Percentiles rank a stretch among this genome's conserved stretches.
Conservation (phyloP, 2,329 filamentous ascomycete species). For the Beauveria sp. region DNA sequence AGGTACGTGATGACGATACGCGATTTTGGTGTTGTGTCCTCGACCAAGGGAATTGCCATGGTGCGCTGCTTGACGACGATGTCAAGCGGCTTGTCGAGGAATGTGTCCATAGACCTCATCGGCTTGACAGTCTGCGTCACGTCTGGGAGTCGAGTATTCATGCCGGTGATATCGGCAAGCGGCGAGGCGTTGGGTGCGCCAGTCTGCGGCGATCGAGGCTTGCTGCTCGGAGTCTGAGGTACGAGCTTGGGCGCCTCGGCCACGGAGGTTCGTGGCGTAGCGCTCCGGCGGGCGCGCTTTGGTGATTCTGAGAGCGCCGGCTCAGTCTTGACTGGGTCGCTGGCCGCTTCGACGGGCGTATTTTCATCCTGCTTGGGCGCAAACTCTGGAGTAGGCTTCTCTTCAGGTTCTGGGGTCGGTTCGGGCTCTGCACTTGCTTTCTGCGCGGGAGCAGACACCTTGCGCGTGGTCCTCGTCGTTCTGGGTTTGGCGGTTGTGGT, state of each 20-base stretch:
- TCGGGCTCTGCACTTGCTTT: conserved; percentile 13
- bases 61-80: conserved; percentile 84
- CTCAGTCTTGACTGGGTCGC: conserved; percentile 30
- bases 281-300: conserved; percentile 14
- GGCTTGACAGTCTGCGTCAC: conserved; percentile 50
- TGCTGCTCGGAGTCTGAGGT: conserved; percentile 41
- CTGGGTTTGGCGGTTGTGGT: conserved; percentile 30
- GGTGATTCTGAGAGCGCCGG: conserved; percentile 19
- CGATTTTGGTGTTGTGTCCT: conserved; percentile 69
- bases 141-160: conserved; percentile 40
- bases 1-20: conserved; percentile 91
- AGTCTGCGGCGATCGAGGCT: conserved; percentile 50
- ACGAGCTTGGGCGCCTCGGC: conserved; percentile 31
- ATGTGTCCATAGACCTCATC: conserved; percentile 67
- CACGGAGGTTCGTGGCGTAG: conserved; percentile 32
- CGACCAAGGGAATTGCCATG: conserved; percentile 57
- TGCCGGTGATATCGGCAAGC: conserved; percentile 65
- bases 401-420: conserved; percentile 6
- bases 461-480: conserved; percentile 33
- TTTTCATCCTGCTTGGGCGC: conserved; percentile 1
- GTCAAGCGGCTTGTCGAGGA: conserved; percentile 85
- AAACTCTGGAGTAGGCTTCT: not conserved
- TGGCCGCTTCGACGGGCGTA: conserved; percentile 44
- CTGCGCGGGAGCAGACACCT: conserved; percentile 26
- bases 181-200: conserved; percentile 47